phyloP scores from a whole-genome alignment of 2,329 filamentous ascomycete genomes.

The Fusarium floridanum region DNA sequence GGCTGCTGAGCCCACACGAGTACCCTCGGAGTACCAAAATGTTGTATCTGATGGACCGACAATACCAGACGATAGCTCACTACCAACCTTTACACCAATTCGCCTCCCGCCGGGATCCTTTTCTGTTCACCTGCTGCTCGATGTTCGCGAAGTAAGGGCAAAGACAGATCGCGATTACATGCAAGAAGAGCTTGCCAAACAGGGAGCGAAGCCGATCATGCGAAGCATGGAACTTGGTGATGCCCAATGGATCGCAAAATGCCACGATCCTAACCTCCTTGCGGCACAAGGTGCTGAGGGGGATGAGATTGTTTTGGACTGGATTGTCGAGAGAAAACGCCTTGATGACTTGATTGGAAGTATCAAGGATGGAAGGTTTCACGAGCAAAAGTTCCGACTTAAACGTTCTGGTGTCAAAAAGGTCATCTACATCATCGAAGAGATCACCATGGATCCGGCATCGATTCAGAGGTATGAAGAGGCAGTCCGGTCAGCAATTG shows the following conservation, averaged over 20 bases:
- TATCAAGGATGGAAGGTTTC: constrained; percentile 85
- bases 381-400: constrained; percentile 87
- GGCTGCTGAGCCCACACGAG: constrained; percentile 14
- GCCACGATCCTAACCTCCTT: constrained; percentile 70
- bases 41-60: constrained; percentile 57
- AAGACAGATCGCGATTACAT: constrained; percentile 83
- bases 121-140: constrained; percentile 78
- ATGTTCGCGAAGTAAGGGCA: constrained; percentile 80
- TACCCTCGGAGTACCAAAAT: constrained; percentile 50
- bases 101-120: constrained; percentile 74
- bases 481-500: constrained; percentile 78
- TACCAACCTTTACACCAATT: constrained; percentile 70
- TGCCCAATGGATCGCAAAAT: constrained; percentile 83
- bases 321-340: constrained; percentile 84
- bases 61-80: constrained; percentile 44
- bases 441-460: constrained; percentile 72
- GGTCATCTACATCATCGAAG: constrained; percentile 83
- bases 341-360: constrained; percentile 84
- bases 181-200: constrained; percentile 76
- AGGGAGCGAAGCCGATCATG: constrained; percentile 74
- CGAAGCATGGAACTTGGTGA: constrained; percentile 80
- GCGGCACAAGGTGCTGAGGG: constrained; percentile 70
- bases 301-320: constrained; percentile 81
- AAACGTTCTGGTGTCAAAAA: constrained; percentile 79
- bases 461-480: constrained; percentile 71